Conservation (phyloP, 495 filamentous ascomycete genomes). For the Penicillium canariense region DNA sequence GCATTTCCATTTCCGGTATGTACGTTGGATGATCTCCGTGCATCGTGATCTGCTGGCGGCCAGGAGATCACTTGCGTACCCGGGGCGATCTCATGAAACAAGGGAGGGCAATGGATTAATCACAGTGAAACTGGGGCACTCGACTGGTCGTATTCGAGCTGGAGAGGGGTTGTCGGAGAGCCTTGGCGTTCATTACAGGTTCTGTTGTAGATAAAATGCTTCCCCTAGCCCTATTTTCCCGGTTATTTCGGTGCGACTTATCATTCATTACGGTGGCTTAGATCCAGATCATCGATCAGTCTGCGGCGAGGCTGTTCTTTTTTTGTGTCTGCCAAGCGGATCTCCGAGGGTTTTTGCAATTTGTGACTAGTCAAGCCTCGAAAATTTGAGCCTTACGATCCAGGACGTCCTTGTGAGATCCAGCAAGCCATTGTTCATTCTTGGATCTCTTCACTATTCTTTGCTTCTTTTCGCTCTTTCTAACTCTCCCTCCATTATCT, state of each 20-base stretch:
- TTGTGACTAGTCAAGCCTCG: not conserved
- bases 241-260: no score
- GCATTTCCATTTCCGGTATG: not conserved
- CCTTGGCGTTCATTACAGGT: not conserved
- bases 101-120: slow-evolving; percentile 20
- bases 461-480: not conserved
- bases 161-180: not conserved
- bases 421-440: not conserved
- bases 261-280: no score
- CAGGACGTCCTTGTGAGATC: not conserved
- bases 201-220: not conserved
- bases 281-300: no score
- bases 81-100: slow-evolving; percentile 16
- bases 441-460: not conserved
- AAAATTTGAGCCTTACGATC: slow-evolving; percentile 14
- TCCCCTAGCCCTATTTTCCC: not conserved
- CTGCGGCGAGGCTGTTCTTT: no score
- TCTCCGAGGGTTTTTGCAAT: not conserved
- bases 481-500: not conserved
- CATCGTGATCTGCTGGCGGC: not conserved
- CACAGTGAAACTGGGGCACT: slow-evolving; percentile 22
- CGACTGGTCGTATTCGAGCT: slow-evolving; percentile 9
- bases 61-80: not conserved
- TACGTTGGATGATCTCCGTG: not conserved
- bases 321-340: not conserved